Percentiles rank a stretch among this genome's conserved stretches.
Evolutionary conservation across 768 basidiomycete genomes (phyloP).

Genomic region (Galerina sulciceps): DNA sequence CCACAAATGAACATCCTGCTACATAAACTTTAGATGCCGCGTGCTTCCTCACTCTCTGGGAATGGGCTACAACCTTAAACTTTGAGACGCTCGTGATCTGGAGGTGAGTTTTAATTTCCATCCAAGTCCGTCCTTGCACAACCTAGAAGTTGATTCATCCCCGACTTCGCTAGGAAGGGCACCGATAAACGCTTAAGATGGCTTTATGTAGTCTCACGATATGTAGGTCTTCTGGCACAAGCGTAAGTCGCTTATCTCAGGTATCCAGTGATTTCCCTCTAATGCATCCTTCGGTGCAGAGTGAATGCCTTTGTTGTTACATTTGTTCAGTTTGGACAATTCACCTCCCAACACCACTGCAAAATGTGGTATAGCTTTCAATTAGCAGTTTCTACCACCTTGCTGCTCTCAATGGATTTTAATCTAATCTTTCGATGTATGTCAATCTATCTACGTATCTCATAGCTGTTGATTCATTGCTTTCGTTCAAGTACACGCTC

Average conservation of each 20-base stretch:
- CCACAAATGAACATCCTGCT: neutral
- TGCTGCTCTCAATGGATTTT: slow-evolving; percentile 14
- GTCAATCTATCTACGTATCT: neutral
- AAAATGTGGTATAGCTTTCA: slow-evolving; percentile 15
- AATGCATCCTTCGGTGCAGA: neutral
- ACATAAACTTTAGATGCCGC: slow-evolving; percentile 7
- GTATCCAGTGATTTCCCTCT: neutral
- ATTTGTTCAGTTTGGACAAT: slow-evolving; percentile 10
- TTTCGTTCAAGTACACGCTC: slow-evolving; percentile 1
- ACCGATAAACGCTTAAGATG: slow-evolving; percentile 2
- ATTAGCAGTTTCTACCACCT: neutral
- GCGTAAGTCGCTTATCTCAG: neutral
- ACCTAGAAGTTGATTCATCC: too few species aligned
- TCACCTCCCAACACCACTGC: slow-evolving; percentile 7
- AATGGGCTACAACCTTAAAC: slow-evolving; percentile 11
- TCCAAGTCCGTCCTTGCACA: too few species aligned
- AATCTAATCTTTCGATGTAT: slow-evolving; percentile 14
- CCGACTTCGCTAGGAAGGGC: neutral
- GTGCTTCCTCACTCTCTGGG: slow-evolving; percentile 8
- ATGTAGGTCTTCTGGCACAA: slow-evolving; percentile 13
- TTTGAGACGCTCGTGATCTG: slow-evolving; percentile 15
- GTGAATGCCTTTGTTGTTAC: slow-evolving; percentile 12
- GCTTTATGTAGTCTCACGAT: slow-evolving; percentile 8
- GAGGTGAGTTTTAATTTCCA: slow-evolving; percentile 1
- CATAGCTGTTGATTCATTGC: neutral